A percentile compares a stretch with the other conserved stretches of the same genome.
These are phyloP conservation scores for Candida sanyaensis DNA, from an alignment of 1,139 yeast species.

Conservation along the genomic window DNA sequence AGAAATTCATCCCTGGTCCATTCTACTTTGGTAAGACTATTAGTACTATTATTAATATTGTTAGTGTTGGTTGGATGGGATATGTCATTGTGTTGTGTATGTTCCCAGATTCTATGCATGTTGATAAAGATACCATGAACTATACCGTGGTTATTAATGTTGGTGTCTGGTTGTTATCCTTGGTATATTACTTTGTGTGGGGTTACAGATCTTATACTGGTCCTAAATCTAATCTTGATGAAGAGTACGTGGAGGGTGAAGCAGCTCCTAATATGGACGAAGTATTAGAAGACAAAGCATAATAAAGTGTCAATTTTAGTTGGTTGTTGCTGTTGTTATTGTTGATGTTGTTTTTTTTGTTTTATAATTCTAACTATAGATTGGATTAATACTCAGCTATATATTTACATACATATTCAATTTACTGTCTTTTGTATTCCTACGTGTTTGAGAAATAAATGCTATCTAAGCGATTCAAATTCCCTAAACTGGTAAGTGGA, in stretches of 20 bases:
- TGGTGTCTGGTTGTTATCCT: constrained; percentile 35
- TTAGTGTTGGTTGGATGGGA: constrained; percentile 28
- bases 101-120: constrained; percentile 35
- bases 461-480: too few relatives aligned
- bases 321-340: too few relatives aligned
- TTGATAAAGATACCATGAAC: constrained; percentile 34
- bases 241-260: constrained; percentile 5
- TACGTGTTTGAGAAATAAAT: too few relatives aligned
- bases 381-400: too few relatives aligned
- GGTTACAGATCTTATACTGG: constrained; percentile 33
- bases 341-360: background rate
- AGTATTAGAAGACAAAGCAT: background rate
- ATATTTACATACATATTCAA: too few relatives aligned
- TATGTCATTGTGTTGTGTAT: constrained; percentile 38
- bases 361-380: background rate
- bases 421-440: too few relatives aligned
- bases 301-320: background rate
- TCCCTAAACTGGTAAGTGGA: too few relatives aligned
- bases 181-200: constrained; percentile 28
- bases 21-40: constrained; percentile 57
- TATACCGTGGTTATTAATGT: constrained; percentile 36
- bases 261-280: background rate
- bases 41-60: constrained; percentile 35
- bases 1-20: constrained; percentile 59
- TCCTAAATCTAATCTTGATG: constrained; percentile 34